These are phyloP conservation scores for Sclerotinia sclerotiorum DNA, from an alignment of 2,329 filamentous ascomycete genomes.

Conservation along the genomic window DNA sequence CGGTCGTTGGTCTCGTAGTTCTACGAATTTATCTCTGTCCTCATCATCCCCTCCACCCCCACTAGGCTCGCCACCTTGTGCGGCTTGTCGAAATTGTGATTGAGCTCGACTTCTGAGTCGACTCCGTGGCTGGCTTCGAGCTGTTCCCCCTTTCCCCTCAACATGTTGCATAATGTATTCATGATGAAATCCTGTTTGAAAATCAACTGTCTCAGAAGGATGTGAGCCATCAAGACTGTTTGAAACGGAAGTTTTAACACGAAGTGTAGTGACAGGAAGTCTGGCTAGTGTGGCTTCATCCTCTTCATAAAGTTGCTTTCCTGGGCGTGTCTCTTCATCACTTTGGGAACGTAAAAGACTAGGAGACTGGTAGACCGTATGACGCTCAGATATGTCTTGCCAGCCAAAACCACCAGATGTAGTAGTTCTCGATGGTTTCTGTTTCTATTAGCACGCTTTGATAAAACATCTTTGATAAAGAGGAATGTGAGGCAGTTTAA, in stretches of 20 bases:
- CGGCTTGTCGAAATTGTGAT: conserved; percentile 22
- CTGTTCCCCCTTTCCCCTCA: conserved; percentile 19
- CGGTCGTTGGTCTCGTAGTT: conserved; percentile 7
- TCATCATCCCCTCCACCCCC: not conserved
- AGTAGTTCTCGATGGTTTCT: conserved; percentile 21
- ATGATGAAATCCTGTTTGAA: conserved; percentile 32
- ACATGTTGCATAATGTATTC: conserved; percentile 27
- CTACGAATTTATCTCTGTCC: conserved; percentile 14
- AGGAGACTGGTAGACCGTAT: not conserved
- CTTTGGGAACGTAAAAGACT: conserved; percentile 5
- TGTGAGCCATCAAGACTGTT: conserved; percentile 34
- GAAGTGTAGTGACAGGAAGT: conserved; percentile 3
- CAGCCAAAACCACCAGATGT: conserved; percentile 28
- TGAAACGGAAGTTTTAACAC: conserved; percentile 3
- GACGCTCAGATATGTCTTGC: conserved; percentile 30
- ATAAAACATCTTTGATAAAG: not conserved
- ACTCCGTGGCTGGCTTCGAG: conserved; percentile 24
- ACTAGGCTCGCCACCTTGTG: not conserved
- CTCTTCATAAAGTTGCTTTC: conserved; percentile 22
- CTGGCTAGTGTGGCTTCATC: conserved; percentile 17
- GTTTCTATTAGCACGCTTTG: not conserved
- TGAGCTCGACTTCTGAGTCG: conserved; percentile 32
- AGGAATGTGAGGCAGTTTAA: too few species aligned
- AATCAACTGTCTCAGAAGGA: conserved; percentile 34
- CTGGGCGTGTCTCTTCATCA: conserved; percentile 3